Evolutionary conservation across 2,329 filamentous ascomycete genomes (phyloP).

Genomic region (Ceratocystis cubensis): DNA sequence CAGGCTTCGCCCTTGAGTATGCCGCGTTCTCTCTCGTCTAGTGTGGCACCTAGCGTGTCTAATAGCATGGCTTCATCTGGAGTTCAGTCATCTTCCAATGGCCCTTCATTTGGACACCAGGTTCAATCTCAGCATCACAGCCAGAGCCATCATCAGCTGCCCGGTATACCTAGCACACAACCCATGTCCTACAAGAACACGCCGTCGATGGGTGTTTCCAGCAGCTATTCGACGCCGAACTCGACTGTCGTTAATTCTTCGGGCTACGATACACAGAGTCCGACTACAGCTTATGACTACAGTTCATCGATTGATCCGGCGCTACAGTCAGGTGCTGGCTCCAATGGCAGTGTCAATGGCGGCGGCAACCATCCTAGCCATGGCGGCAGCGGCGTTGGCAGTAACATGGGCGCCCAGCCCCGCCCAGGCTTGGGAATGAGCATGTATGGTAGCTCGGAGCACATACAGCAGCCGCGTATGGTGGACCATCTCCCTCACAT

Average conservation of each 20-base stretch:
- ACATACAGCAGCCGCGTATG: conserved; percentile 16
- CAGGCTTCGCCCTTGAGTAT: conserved; percentile 13
- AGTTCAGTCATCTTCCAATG: conserved; percentile 4
- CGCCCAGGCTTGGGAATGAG: not conserved
- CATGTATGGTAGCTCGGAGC: conserved; percentile 8
- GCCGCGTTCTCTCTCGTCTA: not conserved
- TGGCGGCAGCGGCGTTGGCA: not conserved
- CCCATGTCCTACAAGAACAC: conserved; percentile 15
- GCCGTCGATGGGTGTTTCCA: conserved; percentile 13
- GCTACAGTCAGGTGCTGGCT: conserved; percentile 32
- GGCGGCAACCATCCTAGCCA: not conserved
- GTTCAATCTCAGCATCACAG: not conserved
- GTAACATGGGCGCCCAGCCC: not conserved
- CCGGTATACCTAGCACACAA: conserved; percentile 14
- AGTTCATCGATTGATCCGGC: conserved; percentile 50
- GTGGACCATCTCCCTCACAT: conserved; percentile 17
- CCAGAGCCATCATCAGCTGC: conserved; percentile 12
- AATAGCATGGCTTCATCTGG: conserved; percentile 11
- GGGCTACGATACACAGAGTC: conserved; percentile 19
- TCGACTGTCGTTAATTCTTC: conserved; percentile 18
- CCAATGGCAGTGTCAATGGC: not conserved
- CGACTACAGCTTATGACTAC: conserved; percentile 36
- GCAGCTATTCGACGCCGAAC: conserved; percentile 18
- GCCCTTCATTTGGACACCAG: not conserved
- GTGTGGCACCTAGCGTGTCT: not conserved